These are phyloP conservation scores for Globisporangium recalcitrans DNA, from an alignment of 352 stramenopile species.

Conservation along the genomic window DNA sequence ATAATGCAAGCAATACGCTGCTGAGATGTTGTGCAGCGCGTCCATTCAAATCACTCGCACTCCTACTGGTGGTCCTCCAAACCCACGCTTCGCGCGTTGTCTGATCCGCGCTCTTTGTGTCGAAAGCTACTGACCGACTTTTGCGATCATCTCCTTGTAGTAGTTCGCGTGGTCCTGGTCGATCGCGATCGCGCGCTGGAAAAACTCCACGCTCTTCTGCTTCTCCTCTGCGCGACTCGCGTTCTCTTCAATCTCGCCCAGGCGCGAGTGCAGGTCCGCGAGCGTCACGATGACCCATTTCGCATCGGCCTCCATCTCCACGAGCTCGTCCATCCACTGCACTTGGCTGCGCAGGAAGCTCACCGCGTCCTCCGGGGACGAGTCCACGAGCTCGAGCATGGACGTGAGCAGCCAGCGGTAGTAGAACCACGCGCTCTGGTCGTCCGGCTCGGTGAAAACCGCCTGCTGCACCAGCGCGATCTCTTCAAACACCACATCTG, in stretches of 20 bases:
- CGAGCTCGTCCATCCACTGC: slow-evolving; percentile 76
- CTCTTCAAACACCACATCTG: slow-evolving; percentile 59
- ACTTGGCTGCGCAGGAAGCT: slow-evolving; percentile 68
- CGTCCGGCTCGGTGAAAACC: slow-evolving; percentile 98
- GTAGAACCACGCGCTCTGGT: slow-evolving; percentile 99
- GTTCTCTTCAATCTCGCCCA: slow-evolving; percentile 24
- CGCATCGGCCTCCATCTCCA: slow-evolving; percentile 68
- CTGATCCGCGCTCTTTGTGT: not conserved
- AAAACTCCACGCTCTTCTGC: slow-evolving; percentile 40
- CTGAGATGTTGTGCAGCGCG: no score
- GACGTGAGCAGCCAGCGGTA: slow-evolving; percentile 91
- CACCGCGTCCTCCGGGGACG: slow-evolving; percentile 28
- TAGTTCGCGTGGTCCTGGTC: slow-evolving; percentile 59
- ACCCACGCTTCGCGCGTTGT: no score
- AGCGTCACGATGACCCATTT: slow-evolving; percentile 77
- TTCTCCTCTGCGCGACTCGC: slow-evolving; percentile 25
- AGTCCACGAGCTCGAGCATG: slow-evolving; percentile 49
- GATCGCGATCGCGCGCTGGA: slow-evolving; percentile 35
- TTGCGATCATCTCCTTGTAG: slow-evolving; percentile 56
- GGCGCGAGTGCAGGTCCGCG: slow-evolving; percentile 39
- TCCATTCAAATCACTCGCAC: no score
- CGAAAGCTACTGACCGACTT: slow-evolving; percentile 11
- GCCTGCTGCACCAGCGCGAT: slow-evolving; percentile 90
- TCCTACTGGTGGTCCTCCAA: no score
- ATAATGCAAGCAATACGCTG: no score